Base-by-base conservation (phyloP, 768 basidiomycete genomes). In the Suillus discolor region DNA sequence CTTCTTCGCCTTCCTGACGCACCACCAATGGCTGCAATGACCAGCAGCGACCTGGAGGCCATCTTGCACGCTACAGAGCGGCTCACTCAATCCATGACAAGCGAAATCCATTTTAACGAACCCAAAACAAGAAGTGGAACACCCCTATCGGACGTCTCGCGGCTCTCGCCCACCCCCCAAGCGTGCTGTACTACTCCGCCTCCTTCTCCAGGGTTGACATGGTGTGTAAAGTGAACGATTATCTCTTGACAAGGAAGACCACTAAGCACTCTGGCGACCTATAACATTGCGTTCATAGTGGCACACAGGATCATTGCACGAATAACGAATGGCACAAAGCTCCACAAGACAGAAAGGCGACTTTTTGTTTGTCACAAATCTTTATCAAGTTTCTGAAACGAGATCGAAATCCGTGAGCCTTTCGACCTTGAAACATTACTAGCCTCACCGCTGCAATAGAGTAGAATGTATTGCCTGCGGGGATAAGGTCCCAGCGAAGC, bases 381-480 rank as follows among this genome's bases (percentile, higher is more conserved):
- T 42, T 60, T 31, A 60, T 41, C 25, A 60, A 60, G 59, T 42
- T 60, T 60, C 41, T 60, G 59, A 44, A 20, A 20, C 25, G 59
- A 60, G 18, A 60, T 18, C 39, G 20, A 60, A 20, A 25, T 13
- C 59, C 41, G 59, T 60, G 23, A 60, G 59, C 41, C 3, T 60
- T 31, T 12, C 39, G 8, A 44, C 11, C 12, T 60, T 42, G 18
- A 2, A 12, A 16, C 12, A 41, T 42, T 42, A 42, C 59, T 44
- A 7, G 18, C 39, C 38, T 60, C 28, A 60, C 59, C 39, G 25
- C 41, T 60, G 23, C 25, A 20, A 41, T 60, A 76, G 75, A 15
- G 66, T 70, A 20, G 71, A 78, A 47, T 85, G 84, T 62, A 69
- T 78, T 45, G 74, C 81, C 25, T 86, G 85, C 66, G 68, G 71